Base-by-base conservation (phyloP, 139 green algal genomes). In the Chlamydomonas schloesseri region DNA sequence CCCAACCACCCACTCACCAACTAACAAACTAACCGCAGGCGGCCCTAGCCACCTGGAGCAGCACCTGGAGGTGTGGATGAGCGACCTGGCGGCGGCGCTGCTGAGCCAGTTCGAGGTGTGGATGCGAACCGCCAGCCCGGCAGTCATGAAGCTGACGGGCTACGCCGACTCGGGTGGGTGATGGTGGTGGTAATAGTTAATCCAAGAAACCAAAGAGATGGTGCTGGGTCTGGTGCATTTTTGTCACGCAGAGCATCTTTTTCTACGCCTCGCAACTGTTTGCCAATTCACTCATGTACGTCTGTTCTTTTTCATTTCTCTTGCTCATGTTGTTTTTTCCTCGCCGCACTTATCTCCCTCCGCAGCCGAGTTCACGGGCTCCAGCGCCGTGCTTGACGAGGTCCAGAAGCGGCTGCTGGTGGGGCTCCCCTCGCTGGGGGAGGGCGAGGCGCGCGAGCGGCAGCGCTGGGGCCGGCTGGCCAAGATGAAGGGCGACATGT, bases 401-500 rank as follows among this genome's bases (percentile, higher is more conserved):
- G 73, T 92, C 60, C 68, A 86, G 17, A 89, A 90, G 60, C 89
- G 72, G 18, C 37, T 88, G 34, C 60, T 75, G 6, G 42, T 83
- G 1, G 34, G 58, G 28, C 31, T 14, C 8, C 18, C 55, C 55
- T 8, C 74, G 14, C 33, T 85, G 1, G 36, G 36, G 2, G 83
- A 92, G 31, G 81, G 83, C 8, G 81, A 90, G 86, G 83, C 70
- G 58, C 71, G 75, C 13, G 93, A 96, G 86, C 94, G 94, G 90
- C 84, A 88, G 89, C 89, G 94, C 23, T 95, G 97, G 81, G 95
- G 92, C 2, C 90, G 96, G 71, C 89, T 98, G 65, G 91, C 95
- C 73, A 98, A 98, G 87, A 83, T 88, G 0, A 95, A 97, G 88
- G 96, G 96, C 1, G 96, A 98, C 84, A 88, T 94, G 84, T 94